These are phyloP conservation scores for Penicillium hesseltinei DNA, from an alignment of 2,329 filamentous ascomycete species.

Conservation along the genomic window DNA sequence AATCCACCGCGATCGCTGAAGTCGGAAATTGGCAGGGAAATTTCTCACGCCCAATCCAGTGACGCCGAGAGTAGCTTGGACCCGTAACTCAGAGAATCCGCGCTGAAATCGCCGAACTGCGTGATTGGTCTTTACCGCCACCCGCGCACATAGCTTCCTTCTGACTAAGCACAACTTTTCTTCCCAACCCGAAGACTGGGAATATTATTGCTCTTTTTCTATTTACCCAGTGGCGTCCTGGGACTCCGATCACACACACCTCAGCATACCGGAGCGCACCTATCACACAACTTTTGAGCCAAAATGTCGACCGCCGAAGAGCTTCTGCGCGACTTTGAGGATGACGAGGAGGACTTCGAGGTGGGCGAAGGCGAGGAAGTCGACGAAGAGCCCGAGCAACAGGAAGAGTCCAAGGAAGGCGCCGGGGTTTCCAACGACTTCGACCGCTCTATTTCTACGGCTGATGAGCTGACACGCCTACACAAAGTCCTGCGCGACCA, in stretches of 20 bases:
- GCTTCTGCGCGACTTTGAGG: conserved; percentile 82
- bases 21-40: not conserved
- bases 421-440: conserved; percentile 74
- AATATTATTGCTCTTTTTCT: not conserved
- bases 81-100: conserved; percentile 1
- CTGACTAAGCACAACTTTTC: conserved; percentile 22
- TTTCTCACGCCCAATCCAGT: conserved; percentile 4
- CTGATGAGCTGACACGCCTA: conserved; percentile 85
- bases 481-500: conserved; percentile 97
- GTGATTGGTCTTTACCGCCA: conserved; percentile 20
- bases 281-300: not conserved
- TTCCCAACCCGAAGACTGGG: not conserved
- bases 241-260: not conserved
- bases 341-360: conserved; percentile 75
- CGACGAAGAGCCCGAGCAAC: conserved; percentile 56
- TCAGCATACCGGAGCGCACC: not conserved
- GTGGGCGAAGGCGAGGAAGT: conserved; percentile 60
- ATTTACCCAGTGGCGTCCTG: conserved; percentile 2
- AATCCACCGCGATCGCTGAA: not conserved
- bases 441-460: conserved; percentile 89
- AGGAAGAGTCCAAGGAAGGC: conserved; percentile 57
- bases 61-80: conserved; percentile 3
- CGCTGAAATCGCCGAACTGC: conserved; percentile 21
- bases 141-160: conserved; percentile 17
- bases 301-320: conserved; percentile 90